A percentile compares a stretch with the other conserved stretches of the same genome.
phyloP scores from a whole-genome alignment of 257 asterid genomes.

The Buddleja alternifolia region DNA sequence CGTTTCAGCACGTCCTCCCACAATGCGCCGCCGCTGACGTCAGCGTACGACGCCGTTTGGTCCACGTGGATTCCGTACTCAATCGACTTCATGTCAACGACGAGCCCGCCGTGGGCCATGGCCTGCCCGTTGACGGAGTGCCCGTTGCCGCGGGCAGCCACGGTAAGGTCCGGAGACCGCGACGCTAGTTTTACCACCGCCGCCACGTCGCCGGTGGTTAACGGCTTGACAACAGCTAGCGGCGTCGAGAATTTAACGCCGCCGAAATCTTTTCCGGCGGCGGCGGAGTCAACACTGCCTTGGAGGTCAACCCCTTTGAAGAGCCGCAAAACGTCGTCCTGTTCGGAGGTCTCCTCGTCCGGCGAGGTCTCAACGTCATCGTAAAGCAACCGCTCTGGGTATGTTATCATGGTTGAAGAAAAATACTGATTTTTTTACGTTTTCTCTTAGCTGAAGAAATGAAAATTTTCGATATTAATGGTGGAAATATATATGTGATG shows the following conservation, averaged over 20 bases:
- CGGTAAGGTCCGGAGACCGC: slow-evolving; percentile 60
- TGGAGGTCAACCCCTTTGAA: slow-evolving; percentile 48
- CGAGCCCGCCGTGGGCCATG: slow-evolving; percentile 79
- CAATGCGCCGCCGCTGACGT: slow-evolving; percentile 91
- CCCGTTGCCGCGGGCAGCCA: slow-evolving; percentile 97
- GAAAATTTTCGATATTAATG: slow-evolving; percentile 18
- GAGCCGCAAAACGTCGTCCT: slow-evolving; percentile 38
- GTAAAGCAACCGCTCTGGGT: slow-evolving; percentile 56
- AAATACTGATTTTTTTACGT: slow-evolving; percentile 11
- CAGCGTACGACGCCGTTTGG: slow-evolving; percentile 41
- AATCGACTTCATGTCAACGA: slow-evolving; percentile 68
- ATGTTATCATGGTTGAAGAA: slow-evolving; percentile 64
- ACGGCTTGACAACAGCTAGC: slow-evolving; percentile 62
- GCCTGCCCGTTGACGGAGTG: slow-evolving; percentile 96
- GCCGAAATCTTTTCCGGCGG: slow-evolving; percentile 73
- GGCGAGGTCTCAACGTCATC: slow-evolving; percentile 58
- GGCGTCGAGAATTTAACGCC: slow-evolving; percentile 61
- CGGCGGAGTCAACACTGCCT: slow-evolving; percentile 30
- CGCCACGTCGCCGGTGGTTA: slow-evolving; percentile 60
- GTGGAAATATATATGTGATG: no score
- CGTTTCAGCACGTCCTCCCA: slow-evolving; percentile 78
- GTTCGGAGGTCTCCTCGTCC: slow-evolving; percentile 40
- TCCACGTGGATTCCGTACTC: slow-evolving; percentile 41
- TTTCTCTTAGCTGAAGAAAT: not conserved
- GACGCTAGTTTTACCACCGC: slow-evolving; percentile 53